A percentile compares a stretch with the other conserved stretches of the same genome.
phyloP scores from a whole-genome alignment of 129 eudicot species.

The Deinandra increscens region DNA sequence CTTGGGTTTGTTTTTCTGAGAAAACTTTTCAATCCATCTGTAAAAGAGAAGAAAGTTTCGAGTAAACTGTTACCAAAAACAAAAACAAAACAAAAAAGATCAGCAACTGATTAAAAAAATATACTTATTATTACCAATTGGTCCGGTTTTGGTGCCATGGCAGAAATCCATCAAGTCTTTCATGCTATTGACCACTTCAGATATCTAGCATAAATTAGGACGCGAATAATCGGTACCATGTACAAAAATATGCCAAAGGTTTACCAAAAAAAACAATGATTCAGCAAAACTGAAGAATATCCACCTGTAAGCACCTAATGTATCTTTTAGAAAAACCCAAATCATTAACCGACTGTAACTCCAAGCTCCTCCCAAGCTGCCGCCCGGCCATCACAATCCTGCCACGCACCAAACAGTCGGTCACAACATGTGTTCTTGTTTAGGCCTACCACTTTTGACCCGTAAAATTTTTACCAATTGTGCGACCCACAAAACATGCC shows the following conservation, averaged over 20 bases:
- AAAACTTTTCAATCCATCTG: slow-evolving; percentile 78
- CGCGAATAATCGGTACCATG: not conserved
- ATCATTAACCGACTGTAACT: slow-evolving; percentile 79
- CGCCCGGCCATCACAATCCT: slow-evolving; percentile 93
- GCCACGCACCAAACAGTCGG: slow-evolving; percentile 22
- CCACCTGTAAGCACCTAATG: slow-evolving; percentile 87
- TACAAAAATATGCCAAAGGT: slow-evolving; percentile 19
- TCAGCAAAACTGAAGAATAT: not conserved
- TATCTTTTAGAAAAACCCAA: slow-evolving; percentile 92
- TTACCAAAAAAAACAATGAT: not conserved
- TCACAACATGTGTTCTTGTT: not conserved
- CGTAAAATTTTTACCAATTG: not conserved
- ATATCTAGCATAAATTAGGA: slow-evolving; percentile 49
- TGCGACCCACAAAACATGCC: not conserved
- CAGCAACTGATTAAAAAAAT: too few species aligned
- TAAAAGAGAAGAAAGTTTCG: slow-evolving; percentile 1
- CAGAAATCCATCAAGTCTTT: slow-evolving; percentile 90
- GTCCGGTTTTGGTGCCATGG: slow-evolving; percentile 70
- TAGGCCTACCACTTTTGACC: not conserved
- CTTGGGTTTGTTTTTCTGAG: slow-evolving; percentile 51
- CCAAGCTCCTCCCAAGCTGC: slow-evolving; percentile 86
- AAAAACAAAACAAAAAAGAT: not conserved
- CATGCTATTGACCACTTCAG: slow-evolving; percentile 94
- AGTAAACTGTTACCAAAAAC: not conserved
- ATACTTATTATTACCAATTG: slow-evolving; percentile 54